Percentiles rank a stretch among this genome's conserved stretches.
phyloP scores from a whole-genome alignment of 768 basidiomycete species.

The Cantharellus anzutake region DNA sequence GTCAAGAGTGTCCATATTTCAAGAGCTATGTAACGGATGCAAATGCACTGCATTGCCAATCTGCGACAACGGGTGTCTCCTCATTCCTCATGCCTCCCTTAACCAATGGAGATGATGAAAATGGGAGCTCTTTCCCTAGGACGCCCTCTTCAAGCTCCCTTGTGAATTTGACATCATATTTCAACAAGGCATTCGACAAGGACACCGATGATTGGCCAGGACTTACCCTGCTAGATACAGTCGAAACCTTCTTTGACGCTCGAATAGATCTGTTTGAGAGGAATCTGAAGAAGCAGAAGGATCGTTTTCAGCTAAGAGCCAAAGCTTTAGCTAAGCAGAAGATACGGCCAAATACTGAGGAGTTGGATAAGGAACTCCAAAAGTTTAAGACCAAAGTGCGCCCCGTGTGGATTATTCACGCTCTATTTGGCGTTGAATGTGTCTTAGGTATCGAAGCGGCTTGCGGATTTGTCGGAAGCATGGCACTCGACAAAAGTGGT shows the following conservation, averaged over 20 bases:
- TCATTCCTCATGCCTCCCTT: background rate
- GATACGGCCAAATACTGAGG: constrained; percentile 41
- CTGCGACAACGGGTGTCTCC: too few relatives aligned
- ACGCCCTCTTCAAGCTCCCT: background rate
- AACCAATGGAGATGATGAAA: background rate
- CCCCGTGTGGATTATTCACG: background rate
- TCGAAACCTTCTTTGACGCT: constrained; percentile 92
- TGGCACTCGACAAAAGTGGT: constrained; percentile 91
- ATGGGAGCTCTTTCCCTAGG: background rate
- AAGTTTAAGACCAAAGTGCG: constrained; percentile 69
- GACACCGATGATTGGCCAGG: background rate
- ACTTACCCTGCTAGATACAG: constrained; percentile 33
- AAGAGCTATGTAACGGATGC: too few relatives aligned
- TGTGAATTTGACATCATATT: background rate
- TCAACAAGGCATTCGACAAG: background rate
- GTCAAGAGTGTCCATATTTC: background rate
- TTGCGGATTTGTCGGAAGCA: constrained; percentile 54
- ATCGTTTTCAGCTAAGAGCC: constrained; percentile 62
- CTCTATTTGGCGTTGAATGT: background rate
- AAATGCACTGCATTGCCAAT: too few relatives aligned
- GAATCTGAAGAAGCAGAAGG: constrained; percentile 70
- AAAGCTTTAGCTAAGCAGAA: constrained; percentile 57
- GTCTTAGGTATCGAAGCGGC: constrained; percentile 53
- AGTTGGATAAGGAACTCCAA: constrained; percentile 72
- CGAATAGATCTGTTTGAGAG: constrained; percentile 39